Evolutionary conservation across 257 asterid genomes (phyloP).

Genomic region (Lycium ferocissimum): DNA sequence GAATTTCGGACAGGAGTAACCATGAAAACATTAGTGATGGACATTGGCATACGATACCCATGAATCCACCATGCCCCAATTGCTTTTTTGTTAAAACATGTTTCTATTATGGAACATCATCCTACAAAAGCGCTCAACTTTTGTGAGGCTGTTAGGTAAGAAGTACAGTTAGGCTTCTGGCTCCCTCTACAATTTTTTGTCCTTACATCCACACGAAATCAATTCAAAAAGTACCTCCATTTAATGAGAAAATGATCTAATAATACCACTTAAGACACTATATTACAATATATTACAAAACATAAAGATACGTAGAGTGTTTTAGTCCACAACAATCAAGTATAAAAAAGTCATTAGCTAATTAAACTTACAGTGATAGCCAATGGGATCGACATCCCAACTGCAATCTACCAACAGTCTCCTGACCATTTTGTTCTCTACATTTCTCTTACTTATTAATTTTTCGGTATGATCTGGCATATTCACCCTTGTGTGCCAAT

Average conservation of each 20-base stretch:
- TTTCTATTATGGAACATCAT: not conserved
- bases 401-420: slow-evolving; percentile 14
- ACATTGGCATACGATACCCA: not conserved
- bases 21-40: not conserved
- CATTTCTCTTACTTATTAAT: slow-evolving; percentile 31
- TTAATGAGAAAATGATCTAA: too few relatives aligned
- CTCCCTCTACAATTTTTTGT: not conserved
- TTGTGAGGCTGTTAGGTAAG: slow-evolving; percentile 36
- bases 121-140: not conserved
- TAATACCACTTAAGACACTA: too few relatives aligned
- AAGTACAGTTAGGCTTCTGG: slow-evolving; percentile 22
- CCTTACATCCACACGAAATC: slow-evolving; percentile 20
- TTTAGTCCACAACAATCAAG: not conserved
- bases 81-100: not conserved
- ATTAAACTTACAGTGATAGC: not conserved
- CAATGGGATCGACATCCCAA: not conserved
- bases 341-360: not conserved
- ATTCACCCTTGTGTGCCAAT: not conserved
- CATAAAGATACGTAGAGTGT: not conserved
- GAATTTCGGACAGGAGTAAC: not conserved
- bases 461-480: not conserved
- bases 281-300: too few relatives aligned
- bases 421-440: not conserved
- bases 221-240: not conserved
- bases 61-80: not conserved